A percentile compares a stretch with the other conserved stretches of the same genome.
Evolutionary conservation across 306 rosid species (phyloP).

Genomic region (Sesbania bispinosa): DNA sequence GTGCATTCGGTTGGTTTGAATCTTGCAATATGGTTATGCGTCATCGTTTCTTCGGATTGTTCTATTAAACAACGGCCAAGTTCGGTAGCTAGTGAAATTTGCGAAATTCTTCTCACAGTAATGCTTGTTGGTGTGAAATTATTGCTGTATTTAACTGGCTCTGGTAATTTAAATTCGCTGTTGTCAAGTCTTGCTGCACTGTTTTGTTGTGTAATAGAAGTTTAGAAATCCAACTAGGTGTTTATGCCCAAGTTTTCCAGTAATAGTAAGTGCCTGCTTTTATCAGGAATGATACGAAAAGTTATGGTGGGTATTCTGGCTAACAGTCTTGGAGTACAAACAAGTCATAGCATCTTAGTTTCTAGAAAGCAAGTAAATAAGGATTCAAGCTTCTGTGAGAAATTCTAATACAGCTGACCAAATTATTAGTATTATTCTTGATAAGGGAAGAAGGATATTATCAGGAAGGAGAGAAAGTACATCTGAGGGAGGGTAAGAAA

Average conservation of each 20-base stretch:
- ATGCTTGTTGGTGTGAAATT: not conserved
- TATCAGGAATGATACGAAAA: not conserved
- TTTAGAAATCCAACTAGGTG: not conserved
- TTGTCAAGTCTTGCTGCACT: not conserved
- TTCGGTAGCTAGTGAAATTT: no score
- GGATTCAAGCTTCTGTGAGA: not conserved
- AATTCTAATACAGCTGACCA: no score
- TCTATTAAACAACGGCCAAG: not conserved
- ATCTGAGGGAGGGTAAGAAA: not conserved
- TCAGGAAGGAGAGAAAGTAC: not conserved
- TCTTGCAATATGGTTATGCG: not conserved
- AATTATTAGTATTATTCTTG: no score
- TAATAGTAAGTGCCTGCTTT: not conserved
- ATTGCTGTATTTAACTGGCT: not conserved
- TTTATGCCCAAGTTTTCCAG: not conserved
- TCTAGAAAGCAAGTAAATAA: not conserved
- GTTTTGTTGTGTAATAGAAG: not conserved
- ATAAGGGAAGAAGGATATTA: no score
- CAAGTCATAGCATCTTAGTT: not conserved
- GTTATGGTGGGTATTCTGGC: not conserved
- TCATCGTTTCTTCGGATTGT: not conserved
- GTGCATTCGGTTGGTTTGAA: not conserved
- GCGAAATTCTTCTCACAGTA: no score
- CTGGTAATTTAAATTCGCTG: not conserved
- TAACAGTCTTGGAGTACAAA: not conserved